Base-by-base conservation (phyloP, 2,329 filamentous ascomycete genomes). In the Tolypocladium tropicale region DNA sequence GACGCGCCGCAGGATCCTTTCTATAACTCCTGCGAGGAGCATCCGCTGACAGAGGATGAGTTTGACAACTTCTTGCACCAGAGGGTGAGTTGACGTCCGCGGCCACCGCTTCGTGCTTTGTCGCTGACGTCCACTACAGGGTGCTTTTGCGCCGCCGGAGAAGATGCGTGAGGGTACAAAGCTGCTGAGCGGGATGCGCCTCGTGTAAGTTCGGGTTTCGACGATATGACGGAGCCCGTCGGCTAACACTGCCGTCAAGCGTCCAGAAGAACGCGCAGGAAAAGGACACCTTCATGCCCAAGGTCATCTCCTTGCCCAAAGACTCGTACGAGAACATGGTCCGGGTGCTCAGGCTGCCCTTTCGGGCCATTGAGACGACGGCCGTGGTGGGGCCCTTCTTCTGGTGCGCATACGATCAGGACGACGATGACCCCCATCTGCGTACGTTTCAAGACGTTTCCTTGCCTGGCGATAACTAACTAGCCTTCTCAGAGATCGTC, bases 371-470 rank as follows among this genome's bases (percentile, higher is more conserved):
- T 59, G 83, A 86, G 67, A 78, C 79, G 21, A 78, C 75, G 23
- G 77, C 78, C 56, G 76, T 80, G 12, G 82, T 85, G 16, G 83
- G 82, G 0, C 83, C 82, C 1, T 84, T 84, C 63, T 85, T 85
- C 68, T 85, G 82, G 82, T 77, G 72, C 43, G 74, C 78, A 2
- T 74, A 77, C 58, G 80, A 85, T 63, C 76, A 80, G 57, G 76
- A 83, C 60, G 79, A 81, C 54, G 72, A 76, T 2, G 75, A 83
- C 59, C 78, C 77, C 39, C 78, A 82, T 68, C 69, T 85, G 50
- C 82, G 79, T 81, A 73, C 64, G 77, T 68, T 21, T 30, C 2
- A 3, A 37, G 2, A 9, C 1, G 23, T 16, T 28, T 4, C 12
- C 23, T 46, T 46, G 23, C 14, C 18, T 7, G 23, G 1, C 3